Base-by-base conservation (phyloP, 805 yeast genomes). In the Kazachstania kunashirensis region DNA sequence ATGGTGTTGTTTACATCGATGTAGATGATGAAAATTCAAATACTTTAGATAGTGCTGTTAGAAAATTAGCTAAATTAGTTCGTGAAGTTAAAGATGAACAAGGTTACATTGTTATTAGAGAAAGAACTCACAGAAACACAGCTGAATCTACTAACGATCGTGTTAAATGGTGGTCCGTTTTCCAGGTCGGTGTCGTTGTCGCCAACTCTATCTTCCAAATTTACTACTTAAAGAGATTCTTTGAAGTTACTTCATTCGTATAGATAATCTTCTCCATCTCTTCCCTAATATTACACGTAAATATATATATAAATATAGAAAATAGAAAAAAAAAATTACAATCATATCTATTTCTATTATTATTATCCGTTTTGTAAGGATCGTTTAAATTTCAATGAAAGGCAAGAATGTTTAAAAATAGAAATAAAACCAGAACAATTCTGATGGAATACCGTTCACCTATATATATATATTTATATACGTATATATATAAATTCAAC, bases 71-170 rank as follows among this genome's bases (percentile, higher is more conserved):
- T 47, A 81, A 82, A 45, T 67, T 84, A 48, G 79, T 94, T 27
- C 75, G 76, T 50, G 95, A 85, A 50, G 86, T 92, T 42, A 82
- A 83, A 65, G 89, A 86, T 50, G 98, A 92, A 64, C 94, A 68
- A 47, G 75, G 84, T 50, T 92, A 92, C 63, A 79, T 92, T 50
- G 94, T 88, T 33, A 86, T 89, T 43, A 79, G 98, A 65, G 98
- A 89, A 65, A 81, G 96, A 67, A 83, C 94, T 12, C 98, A 89
- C 62, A 82, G 98, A 74, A 92, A 89, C 66, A 89, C 98, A 8
- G 97, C 98, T 5, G 98, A 89, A 65, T 83, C 95, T 17, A 89
- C 98, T 31, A 89, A 89, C 63, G 80, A 92, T 38, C 77, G 98
- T 53, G 97, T 89, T 47, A 89, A 89, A 63, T 92, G 94, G 84